These are phyloP conservation scores for Aspergillus melleus DNA, from an alignment of 2,329 filamentous ascomycete genomes.

Conservation along the genomic window DNA sequence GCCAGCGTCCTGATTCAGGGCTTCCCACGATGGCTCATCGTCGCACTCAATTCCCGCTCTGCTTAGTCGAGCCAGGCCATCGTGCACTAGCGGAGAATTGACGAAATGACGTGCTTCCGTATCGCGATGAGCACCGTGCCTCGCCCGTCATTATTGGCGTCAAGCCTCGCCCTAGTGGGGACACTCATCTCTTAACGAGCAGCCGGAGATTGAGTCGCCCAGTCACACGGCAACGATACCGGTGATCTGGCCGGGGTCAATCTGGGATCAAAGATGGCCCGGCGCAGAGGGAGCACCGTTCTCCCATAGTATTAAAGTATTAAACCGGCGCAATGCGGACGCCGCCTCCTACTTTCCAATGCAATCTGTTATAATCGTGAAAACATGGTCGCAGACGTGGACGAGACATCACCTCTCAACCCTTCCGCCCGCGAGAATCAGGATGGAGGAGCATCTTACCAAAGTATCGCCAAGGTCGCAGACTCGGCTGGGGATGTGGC, in stretches of 20 bases:
- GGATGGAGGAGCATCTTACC: background rate
- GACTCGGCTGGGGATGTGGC: background rate
- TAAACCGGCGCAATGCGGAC: no score
- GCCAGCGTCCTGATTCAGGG: no score
- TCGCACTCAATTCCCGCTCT: no score
- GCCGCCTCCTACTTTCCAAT: background rate
- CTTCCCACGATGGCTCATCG: no score
- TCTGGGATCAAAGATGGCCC: background rate
- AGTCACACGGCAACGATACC: background rate
- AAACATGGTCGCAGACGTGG: background rate
- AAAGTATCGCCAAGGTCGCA: background rate
- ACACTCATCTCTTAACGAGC: background rate
- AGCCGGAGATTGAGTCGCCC: background rate
- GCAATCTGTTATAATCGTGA: background rate
- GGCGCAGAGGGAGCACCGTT: no score
- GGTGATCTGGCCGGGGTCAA: background rate
- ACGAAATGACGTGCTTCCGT: background rate
- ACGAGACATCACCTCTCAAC: conserved; percentile 4
- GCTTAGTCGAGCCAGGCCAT: no score
- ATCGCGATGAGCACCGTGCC: background rate
- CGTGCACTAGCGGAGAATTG: no score
- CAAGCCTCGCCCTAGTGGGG: background rate
- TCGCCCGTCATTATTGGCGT: background rate
- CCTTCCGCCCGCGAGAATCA: background rate
- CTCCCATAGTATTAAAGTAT: no score